A percentile compares a stretch with the other conserved stretches of the same genome.
Evolutionary conservation across 192 early-diverging fungal species (phyloP).

Genomic region (Coemansia sp.): DNA sequence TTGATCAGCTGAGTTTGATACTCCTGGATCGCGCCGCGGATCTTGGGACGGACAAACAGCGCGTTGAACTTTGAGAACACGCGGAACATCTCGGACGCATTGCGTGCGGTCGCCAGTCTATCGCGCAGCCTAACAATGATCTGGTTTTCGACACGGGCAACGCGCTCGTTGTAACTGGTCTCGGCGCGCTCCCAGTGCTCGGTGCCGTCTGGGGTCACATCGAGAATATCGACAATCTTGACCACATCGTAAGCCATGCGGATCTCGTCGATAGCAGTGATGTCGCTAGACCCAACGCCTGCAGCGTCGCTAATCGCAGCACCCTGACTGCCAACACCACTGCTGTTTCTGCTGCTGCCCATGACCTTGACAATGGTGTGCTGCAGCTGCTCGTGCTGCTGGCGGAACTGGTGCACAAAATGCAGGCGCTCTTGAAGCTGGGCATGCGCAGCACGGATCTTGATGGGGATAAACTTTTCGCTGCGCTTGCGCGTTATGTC

Average conservation of each 20-base stretch:
- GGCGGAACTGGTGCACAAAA: slow-evolving; percentile 90
- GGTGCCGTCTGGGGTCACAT: slow-evolving; percentile 90
- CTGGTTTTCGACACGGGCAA: slow-evolving; percentile 95
- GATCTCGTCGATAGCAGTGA: slow-evolving; percentile 88
- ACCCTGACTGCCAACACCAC: not conserved
- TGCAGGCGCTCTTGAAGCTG: slow-evolving; percentile 91
- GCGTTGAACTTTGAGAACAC: slow-evolving; percentile 99
- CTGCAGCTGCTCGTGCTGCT: slow-evolving; percentile 98
- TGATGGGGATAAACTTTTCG: slow-evolving; percentile 96
- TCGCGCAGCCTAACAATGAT: slow-evolving; percentile 94
- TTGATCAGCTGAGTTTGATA: slow-evolving; percentile 98
- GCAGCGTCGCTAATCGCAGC: slow-evolving; percentile 44
- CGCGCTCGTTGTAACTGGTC: slow-evolving; percentile 89
- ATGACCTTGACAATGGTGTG: slow-evolving; percentile 95
- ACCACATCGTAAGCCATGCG: slow-evolving; percentile 87
- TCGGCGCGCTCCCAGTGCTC: slow-evolving; percentile 92
- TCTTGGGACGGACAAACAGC: slow-evolving; percentile 98
- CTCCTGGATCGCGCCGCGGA: slow-evolving; percentile 98
- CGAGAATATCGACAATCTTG: slow-evolving; percentile 91
- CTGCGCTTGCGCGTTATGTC: slow-evolving; percentile 89
- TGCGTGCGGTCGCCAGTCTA: slow-evolving; percentile 91
- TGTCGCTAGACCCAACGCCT: slow-evolving; percentile 58
- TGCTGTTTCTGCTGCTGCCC: slow-evolving; percentile 46
- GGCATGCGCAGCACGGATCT: slow-evolving; percentile 87
- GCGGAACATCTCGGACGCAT: slow-evolving; percentile 99